Base-by-base conservation (phyloP, 805 yeast genomes). In the Tetrapisispora nanseiensis region DNA sequence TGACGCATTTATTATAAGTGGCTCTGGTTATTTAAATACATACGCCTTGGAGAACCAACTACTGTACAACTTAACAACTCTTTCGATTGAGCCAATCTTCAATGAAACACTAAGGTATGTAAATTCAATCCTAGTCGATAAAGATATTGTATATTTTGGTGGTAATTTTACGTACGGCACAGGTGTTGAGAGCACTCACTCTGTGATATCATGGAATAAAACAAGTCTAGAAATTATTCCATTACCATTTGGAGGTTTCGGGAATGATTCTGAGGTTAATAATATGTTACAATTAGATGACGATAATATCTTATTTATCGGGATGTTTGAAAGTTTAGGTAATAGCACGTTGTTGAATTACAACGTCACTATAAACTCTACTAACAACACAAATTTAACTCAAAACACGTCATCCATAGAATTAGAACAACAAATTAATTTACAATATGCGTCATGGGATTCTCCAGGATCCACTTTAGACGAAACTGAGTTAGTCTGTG, bases 191-290 rank as follows among this genome's bases (percentile, higher is more conserved):
- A 42, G 39, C 3, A 51, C 50, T 3, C 50, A 55, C 40, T 45
- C 86, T 39, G 82, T 75, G 0, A 79, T 83, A 9, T 62, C 77
- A 4, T 90, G 85, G 70, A 71, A 85, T 60, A 54, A 65, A 13
- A 49, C 71, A 0, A 50, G 71, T 3, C 51, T 68, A 18, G 26
- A 60, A 2, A 61, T 84, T 31, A 39, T 54, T 2, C 56, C 71
- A 8, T 66, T 85, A 3, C 80, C 83, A 0, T 92, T 90, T 61
- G 71, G 73, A 23, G 97, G 97, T 0, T 86, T 90, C 56, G 79
- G 78, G 6, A 55, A 69, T 27, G 68, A 73, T 44, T 68, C 89
- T 0, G 46, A 51, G 0, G 74, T 92, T 12, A 76, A 78, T 46
- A 67, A 89, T 7, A 87, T 92, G 15, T 49, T 75, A 0, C 70